A percentile compares a stretch with the other conserved stretches of the same genome.
These are phyloP conservation scores for Silene uniflora DNA, from an alignment of 148 eudicot species.

Conservation along the genomic window DNA sequence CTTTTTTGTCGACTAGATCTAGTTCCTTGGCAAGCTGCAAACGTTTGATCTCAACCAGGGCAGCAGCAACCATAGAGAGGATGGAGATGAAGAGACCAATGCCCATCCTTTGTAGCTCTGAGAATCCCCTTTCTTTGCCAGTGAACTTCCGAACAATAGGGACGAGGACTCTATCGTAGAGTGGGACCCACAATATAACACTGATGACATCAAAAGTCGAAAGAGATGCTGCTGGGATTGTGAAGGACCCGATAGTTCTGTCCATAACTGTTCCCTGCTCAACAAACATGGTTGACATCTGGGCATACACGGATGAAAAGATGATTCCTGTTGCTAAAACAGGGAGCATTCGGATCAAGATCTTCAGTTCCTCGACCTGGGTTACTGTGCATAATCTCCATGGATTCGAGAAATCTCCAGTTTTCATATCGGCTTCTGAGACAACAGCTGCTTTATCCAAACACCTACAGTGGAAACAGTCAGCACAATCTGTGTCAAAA, in stretches of 20 bases:
- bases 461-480: slow-evolving; percentile 24
- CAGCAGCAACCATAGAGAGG: slow-evolving; percentile 43
- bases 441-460: slow-evolving; percentile 55
- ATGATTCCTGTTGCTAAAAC: slow-evolving; percentile 53
- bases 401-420: slow-evolving; percentile 29
- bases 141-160: slow-evolving; percentile 49
- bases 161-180: slow-evolving; percentile 41
- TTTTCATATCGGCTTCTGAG: slow-evolving; percentile 25
- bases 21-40: slow-evolving; percentile 35
- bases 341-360: slow-evolving; percentile 51
- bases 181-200: slow-evolving; percentile 46
- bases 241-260: slow-evolving; percentile 41
- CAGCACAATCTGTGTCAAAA: too few species aligned
- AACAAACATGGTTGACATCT: slow-evolving; percentile 57
- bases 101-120: slow-evolving; percentile 48
- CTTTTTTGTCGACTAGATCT: slow-evolving; percentile 31
- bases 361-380: slow-evolving; percentile 69
- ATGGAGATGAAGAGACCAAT: slow-evolving; percentile 50
- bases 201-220: slow-evolving; percentile 40
- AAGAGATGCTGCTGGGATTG: slow-evolving; percentile 48
- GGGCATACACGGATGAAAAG: slow-evolving; percentile 45
- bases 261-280: slow-evolving; percentile 66
- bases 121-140: slow-evolving; percentile 42
- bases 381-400: slow-evolving; percentile 70
- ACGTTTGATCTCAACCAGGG: slow-evolving; percentile 42